Percentiles rank a stretch among this genome's conserved stretches.
These are phyloP conservation scores for Debaryomycetaceae sp. DNA, from an alignment of 1,139 yeast genomes.

Conservation along the genomic window DNA sequence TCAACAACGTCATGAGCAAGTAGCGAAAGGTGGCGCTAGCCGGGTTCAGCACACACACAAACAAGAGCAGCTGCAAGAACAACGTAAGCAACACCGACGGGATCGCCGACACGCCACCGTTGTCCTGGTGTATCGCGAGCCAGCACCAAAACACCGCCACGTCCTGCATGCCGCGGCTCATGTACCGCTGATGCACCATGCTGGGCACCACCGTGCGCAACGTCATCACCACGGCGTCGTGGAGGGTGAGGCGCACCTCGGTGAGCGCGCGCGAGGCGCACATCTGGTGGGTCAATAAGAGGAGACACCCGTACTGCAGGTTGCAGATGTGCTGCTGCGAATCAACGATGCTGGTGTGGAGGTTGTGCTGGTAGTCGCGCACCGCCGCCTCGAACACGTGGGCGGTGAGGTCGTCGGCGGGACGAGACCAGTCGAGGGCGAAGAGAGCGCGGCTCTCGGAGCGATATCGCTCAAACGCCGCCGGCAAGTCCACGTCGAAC, in stretches of 20 bases:
- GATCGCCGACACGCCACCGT: conserved; percentile 16
- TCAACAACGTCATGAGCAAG: conserved; percentile 44
- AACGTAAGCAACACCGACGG: conserved; percentile 28
- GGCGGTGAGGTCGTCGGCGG: conserved; percentile 25
- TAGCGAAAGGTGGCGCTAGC: conserved; percentile 19
- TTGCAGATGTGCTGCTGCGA: conserved; percentile 22
- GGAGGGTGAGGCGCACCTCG: conserved; percentile 18
- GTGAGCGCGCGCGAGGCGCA: conserved; percentile 11
- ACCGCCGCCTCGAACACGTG: conserved; percentile 31
- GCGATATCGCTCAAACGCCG: conserved; percentile 32
- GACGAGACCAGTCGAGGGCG: conserved; percentile 15
- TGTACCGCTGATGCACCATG: conserved; percentile 26
- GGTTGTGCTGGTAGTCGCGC: conserved; percentile 30
- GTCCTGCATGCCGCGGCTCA: conserved; percentile 25
- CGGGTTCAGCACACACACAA: conserved; percentile 15
- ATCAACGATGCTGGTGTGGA: conserved; percentile 23
- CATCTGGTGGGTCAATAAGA: conserved; percentile 24
- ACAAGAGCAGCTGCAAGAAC: conserved; percentile 33
- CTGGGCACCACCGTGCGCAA: conserved; percentile 34
- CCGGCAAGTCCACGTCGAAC: conserved; percentile 55
- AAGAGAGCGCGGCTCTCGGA: conserved; percentile 24
- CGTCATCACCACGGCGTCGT: conserved; percentile 31
- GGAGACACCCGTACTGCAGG: conserved; percentile 28
- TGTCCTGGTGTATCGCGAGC: conserved; percentile 29
- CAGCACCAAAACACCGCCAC: conserved; percentile 36